Percentiles rank a stretch among this genome's conserved stretches.
Evolutionary conservation across 2,329 filamentous ascomycete genomes (phyloP).

Genomic region (Fusarium napiforme): DNA sequence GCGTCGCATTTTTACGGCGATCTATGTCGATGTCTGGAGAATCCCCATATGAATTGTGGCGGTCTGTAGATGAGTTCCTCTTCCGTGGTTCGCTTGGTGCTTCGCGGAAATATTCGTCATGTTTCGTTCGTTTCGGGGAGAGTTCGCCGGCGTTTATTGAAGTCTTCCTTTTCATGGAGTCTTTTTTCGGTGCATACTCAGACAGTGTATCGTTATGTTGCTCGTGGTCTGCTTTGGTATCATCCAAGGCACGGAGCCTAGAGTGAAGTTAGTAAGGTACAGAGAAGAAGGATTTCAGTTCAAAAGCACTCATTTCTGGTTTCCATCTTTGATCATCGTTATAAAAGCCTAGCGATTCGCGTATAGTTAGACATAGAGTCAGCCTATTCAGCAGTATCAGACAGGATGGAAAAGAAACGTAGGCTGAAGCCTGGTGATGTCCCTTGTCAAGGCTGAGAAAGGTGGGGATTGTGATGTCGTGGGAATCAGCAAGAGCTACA

Average conservation of each 20-base stretch:
- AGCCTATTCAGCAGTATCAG: neutral
- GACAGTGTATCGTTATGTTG: neutral
- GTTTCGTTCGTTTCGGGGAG: constrained; percentile 44
- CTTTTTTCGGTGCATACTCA: constrained; percentile 7
- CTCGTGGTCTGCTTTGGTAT: constrained; percentile 3
- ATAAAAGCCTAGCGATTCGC: neutral
- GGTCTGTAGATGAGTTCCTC: constrained; percentile 26
- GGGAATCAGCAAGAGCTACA: constrained; percentile 30
- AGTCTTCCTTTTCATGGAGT: constrained; percentile 47
- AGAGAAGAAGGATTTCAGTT: neutral
- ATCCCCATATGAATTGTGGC: constrained; percentile 17
- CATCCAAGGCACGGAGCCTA: constrained; percentile 34
- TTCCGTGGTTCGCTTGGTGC: constrained; percentile 22
- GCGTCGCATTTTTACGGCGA: constrained; percentile 43
- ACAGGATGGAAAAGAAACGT: neutral
- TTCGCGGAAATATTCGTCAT: constrained; percentile 33
- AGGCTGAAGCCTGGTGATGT: constrained; percentile 7
- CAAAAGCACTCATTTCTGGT: constrained; percentile 37
- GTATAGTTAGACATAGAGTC: neutral
- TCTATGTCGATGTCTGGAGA: constrained; percentile 25
- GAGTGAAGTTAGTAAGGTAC: constrained; percentile 31
- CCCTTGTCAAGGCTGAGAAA: constrained; percentile 46
- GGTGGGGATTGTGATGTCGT: constrained; percentile 36
- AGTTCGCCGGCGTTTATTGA: constrained; percentile 33
- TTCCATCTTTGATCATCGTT: constrained; percentile 24